Evolutionary conservation across 768 basidiomycete genomes (phyloP), one percentile per base, ranked within the genome.

Genomic region (Neoboletus subvelutipes): DNA sequence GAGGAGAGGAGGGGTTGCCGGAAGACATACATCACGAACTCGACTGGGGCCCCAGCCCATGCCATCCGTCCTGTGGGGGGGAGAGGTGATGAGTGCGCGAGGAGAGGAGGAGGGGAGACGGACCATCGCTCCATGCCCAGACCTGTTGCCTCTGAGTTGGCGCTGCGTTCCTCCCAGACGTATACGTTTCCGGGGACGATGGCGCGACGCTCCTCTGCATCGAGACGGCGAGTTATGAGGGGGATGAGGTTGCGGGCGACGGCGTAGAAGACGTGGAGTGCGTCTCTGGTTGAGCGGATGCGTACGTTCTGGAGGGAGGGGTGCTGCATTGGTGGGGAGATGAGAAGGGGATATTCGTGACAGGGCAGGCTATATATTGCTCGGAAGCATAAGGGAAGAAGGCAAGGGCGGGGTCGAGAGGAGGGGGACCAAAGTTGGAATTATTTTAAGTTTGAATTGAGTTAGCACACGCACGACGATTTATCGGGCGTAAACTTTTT

Each of bases 41-140:
- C 90, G 81, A 68, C 88, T 90, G 15, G 90, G 88, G 31, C 89
- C 88, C 90, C 90, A 92, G 46, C 88, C 87, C 82, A 91, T 87
- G 39, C 90, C 82, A 60, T 83, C 81, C 9, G 81, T 83, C 78
- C 78, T 80, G 62, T 17, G 10, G 20, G n/a, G 50, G 39, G 42
- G 28, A 26, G 60, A 41, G 40, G 6, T 17, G 40, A 36, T 24
- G 17, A 10, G 2, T 10, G 15, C 10, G 37, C 8, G 6, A 9
- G 1, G 40, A 13, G 41, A n/a, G 22, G 18, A 12, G 26, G 18
- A n/a, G 4, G 4, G 31, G 33, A 13, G 43, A 68, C 76, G 37
- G 65, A 84, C 86, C 91, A 91, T 71, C 90, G 80, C 64, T 92
- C 91, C 86, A 93, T 93, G 37, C 90, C 90, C 46, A 91, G 81